phyloP scores from a whole-genome alignment of 176 grass and related monocot species.

The Oryza punctata region DNA sequence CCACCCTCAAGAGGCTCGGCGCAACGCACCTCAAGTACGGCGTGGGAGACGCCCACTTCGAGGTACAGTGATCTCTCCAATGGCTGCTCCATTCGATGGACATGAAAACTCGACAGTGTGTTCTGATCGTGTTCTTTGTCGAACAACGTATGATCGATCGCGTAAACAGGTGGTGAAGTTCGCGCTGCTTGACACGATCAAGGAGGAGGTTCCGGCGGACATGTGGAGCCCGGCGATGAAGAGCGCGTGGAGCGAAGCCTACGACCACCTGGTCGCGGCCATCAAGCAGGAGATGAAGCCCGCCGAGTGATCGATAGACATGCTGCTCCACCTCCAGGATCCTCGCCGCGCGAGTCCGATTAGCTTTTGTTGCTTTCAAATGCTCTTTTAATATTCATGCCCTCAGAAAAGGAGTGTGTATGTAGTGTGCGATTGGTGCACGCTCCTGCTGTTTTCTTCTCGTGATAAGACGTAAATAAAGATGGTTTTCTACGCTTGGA shows the following conservation, averaged over 20 bases:
- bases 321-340: neutral
- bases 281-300: slow-evolving; percentile 85
- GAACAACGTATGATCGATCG: neutral
- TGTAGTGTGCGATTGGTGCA: neutral
- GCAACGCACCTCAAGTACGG: slow-evolving; percentile 66
- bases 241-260: slow-evolving; percentile 69
- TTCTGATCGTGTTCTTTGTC: neutral
- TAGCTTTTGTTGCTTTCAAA: neutral
- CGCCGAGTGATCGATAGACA: neutral
- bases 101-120: too few species aligned
- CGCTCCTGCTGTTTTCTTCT: too few species aligned
- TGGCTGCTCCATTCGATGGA: neutral
- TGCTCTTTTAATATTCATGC: neutral
- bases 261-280: slow-evolving; percentile 69
- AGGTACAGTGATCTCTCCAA: slow-evolving; percentile 36
- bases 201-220: slow-evolving; percentile 69
- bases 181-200: slow-evolving; percentile 72
- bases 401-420: neutral
- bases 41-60: slow-evolving; percentile 68
- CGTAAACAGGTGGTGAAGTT: slow-evolving; percentile 64
- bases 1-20: slow-evolving; percentile 79
- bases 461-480: slow-evolving; percentile 1
- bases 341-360: neutral
- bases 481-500: neutral
- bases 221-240: slow-evolving; percentile 81